Conservation (phyloP, 2,329 filamentous ascomycete species). For the Fusarium sp. region DNA sequence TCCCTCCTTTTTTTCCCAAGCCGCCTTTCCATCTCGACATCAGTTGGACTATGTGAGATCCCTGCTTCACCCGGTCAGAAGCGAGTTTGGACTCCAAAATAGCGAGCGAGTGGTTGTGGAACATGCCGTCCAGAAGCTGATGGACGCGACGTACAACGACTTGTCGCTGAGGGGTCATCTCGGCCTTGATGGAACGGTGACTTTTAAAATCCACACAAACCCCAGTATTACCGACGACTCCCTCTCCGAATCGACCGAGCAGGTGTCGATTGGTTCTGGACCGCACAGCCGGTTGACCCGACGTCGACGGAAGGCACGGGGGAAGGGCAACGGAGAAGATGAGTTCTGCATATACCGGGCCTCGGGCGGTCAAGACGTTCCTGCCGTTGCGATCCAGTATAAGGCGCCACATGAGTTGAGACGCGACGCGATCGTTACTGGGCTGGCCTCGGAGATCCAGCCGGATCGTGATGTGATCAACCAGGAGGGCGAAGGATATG, state of each 20-base stretch:
- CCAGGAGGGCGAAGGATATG: slow-evolving; percentile 44
- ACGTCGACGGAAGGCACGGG: slow-evolving; percentile 30
- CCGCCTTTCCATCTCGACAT: slow-evolving; percentile 45
- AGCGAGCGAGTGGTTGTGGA: slow-evolving; percentile 49
- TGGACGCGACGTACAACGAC: slow-evolving; percentile 44
- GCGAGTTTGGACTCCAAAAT: slow-evolving; percentile 47
- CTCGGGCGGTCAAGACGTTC: slow-evolving; percentile 25
- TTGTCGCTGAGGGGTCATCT: slow-evolving; percentile 42
- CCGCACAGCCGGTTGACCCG: too few relatives aligned
- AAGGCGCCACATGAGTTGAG: slow-evolving; percentile 51
- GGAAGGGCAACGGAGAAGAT: slow-evolving; percentile 45
- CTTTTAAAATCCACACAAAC: slow-evolving; percentile 51
- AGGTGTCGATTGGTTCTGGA: not conserved
- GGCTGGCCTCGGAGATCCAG: slow-evolving; percentile 48
- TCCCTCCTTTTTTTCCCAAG: slow-evolving; percentile 40
- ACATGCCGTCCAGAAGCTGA: slow-evolving; percentile 47
- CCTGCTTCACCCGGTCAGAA: slow-evolving; percentile 46
- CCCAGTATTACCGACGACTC: slow-evolving; percentile 38
- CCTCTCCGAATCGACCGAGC: slow-evolving; percentile 40
- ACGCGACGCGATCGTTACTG: slow-evolving; percentile 44
- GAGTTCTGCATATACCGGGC: slow-evolving; percentile 44
- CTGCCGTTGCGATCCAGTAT: slow-evolving; percentile 49
- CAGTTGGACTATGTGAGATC: slow-evolving; percentile 48
- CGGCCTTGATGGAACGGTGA: slow-evolving; percentile 45
- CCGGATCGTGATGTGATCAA: slow-evolving; percentile 47